Base-by-base conservation (phyloP, 2,329 filamentous ascomycete species). In the Neopestalotiopsis sp. region DNA sequence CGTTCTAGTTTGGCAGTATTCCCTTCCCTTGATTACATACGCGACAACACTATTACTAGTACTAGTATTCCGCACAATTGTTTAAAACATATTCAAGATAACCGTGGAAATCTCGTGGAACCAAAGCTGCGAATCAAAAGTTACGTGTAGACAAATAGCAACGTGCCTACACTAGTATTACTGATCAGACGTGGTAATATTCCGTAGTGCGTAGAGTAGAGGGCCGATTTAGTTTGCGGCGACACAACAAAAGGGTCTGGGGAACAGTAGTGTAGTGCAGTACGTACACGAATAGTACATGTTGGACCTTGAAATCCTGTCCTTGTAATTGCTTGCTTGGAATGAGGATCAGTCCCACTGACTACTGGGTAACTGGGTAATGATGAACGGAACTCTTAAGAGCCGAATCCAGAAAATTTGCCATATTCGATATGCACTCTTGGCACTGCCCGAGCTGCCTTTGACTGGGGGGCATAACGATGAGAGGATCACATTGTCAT, bases 301-400 rank as follows among this genome's bases (percentile, higher is more conserved):
- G 34, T n/a, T 52, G 45, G 17, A 52, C 45, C 17, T n/a, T n/a
- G 45, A 52, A n/a, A 52, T n/a, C 45, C n/a, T 52, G 45, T 52
- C 17, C 45, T 52, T 52, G 45, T 52, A n/a, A 52, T n/a, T 52
- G 45, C 45, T 52, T 52, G 45, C 45, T 52, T 52, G 45, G 45
- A 52, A 52, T 52, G 45, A 52, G 45, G n/a, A 52, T 17, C 45
- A 52, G 45, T 52, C 45, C 45, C 45, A 52, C 45, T 52, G 45
- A 17, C 45, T 52, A n/a, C 45, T n/a, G 45, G 45, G 14, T 58
- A 63, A n/a, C 45, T n/a, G 45, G 45, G 14, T 58, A 63, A 20
- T 32, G 52, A 40, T 20, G 38, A 20, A 66, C 69, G 69, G 69
- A 70, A 64, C 62, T 45, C 69, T 62, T 62, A 70, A 62, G 61